Conservation (phyloP, 345 rosid genomes). For the Gossypium turneri region DNA sequence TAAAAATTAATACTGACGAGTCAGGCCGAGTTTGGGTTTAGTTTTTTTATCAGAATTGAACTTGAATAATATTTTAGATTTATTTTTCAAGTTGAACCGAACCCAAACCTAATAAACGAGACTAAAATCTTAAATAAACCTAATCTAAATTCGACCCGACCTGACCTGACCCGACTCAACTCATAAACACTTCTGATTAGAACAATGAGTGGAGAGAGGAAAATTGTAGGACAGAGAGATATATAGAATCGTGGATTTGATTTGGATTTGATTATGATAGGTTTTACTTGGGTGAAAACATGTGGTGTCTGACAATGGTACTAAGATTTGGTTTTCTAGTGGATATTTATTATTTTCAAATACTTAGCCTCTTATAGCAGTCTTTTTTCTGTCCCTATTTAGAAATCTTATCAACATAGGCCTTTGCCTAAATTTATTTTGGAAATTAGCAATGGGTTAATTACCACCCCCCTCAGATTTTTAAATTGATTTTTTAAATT, state of each 20-base stretch:
- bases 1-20: too few species aligned
- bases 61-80: fast-evolving
- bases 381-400: not conserved
- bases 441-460: too few species aligned
- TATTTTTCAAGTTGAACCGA: fast-evolving
- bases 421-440: not conserved
- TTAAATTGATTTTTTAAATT: too few species aligned
- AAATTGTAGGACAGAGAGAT: not conserved
- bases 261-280: not conserved
- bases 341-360: not conserved
- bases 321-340: not conserved
- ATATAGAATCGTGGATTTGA: too few species aligned
- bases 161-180: fast-evolving
- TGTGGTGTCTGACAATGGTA: not conserved
- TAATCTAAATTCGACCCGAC: fast-evolving
- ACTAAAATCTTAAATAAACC: too few species aligned
- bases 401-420: not conserved
- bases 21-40: fast-evolving
- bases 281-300: not conserved
- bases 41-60: fast-evolving
- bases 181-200: too few species aligned
- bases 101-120: fast-evolving
- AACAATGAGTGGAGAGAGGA: constrained; percentile 13
- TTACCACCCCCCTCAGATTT: too few species aligned
- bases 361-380: not conserved